Conservation (phyloP, 768 basidiomycete species). For the Termitomyces heimii region DNA sequence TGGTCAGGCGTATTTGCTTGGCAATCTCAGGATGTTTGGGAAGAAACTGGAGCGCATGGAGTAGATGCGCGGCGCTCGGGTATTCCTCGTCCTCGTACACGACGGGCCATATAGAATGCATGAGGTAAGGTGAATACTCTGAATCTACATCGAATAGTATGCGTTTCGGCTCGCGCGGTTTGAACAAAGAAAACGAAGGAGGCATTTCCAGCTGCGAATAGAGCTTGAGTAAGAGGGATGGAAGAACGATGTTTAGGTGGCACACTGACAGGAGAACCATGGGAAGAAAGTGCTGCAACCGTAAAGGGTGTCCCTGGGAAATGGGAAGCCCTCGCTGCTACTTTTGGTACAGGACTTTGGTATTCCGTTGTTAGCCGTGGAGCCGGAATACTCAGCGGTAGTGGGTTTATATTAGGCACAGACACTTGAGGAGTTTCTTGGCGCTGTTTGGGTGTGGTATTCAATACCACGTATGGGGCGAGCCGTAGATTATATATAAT, state of each 20-base stretch:
- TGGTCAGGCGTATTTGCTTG: conserved; percentile 45
- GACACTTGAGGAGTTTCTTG: not conserved
- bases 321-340: not conserved
- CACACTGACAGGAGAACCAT: not conserved
- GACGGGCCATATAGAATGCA: conserved; percentile 60
- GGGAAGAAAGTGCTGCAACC: not conserved
- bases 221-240: not conserved
- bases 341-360: not conserved
- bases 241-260: not conserved
- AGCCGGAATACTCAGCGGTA: not conserved
- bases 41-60: conserved; percentile 69
- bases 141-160: conserved; percentile 37
- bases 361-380: not conserved
- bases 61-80: conserved; percentile 69
- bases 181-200: not conserved
- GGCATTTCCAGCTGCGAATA: not conserved
- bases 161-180: not conserved
- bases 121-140: conserved; percentile 47
- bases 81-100: conserved; percentile 48
- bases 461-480: conserved; percentile 13
- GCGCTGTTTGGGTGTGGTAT: not conserved
- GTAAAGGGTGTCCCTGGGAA: not conserved
- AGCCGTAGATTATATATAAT: conserved; percentile 43
- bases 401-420: not conserved
- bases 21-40: conserved; percentile 35